These are phyloP conservation scores for Smallanthus sonchifolius DNA, from an alignment of 129 eudicot species.

Conservation along the genomic window DNA sequence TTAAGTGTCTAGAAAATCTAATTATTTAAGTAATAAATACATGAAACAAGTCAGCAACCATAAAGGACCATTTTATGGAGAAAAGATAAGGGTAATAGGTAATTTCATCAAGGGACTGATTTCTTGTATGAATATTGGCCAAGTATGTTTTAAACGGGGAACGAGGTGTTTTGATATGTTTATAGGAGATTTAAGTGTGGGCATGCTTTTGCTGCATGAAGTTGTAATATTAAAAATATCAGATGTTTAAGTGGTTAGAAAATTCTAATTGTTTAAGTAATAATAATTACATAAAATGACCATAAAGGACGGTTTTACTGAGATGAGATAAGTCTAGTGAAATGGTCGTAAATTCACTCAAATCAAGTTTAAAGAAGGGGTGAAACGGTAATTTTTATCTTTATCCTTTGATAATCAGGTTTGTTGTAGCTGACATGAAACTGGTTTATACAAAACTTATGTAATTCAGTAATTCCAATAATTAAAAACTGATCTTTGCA, in stretches of 20 bases:
- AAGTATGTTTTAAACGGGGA: background rate
- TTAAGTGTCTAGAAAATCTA: background rate
- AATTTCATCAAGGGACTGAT: no score
- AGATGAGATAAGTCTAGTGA: background rate
- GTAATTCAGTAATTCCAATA: background rate
- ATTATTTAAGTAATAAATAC: background rate
- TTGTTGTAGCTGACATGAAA: background rate
- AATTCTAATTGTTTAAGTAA: background rate
- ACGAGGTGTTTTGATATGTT: background rate
- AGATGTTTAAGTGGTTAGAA: background rate
- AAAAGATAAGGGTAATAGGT: background rate
- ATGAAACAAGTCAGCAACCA: background rate
- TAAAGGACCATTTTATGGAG: background rate
- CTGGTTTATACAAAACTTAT: background rate
- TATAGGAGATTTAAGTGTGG: background rate
- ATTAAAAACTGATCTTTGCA: background rate
- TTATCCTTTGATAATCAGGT: background rate
- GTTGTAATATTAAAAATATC: background rate
- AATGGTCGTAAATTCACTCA: background rate
- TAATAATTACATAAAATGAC: background rate
- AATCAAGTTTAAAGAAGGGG: background rate
- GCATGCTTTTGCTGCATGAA: background rate
- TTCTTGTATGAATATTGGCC: background rate
- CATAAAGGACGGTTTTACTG: background rate
- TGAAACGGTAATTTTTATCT: background rate